Percentiles rank a stretch among this genome's conserved stretches.
Conservation (phyloP, 495 filamentous ascomycete species). For the Talaromyces trachyspermus region DNA sequence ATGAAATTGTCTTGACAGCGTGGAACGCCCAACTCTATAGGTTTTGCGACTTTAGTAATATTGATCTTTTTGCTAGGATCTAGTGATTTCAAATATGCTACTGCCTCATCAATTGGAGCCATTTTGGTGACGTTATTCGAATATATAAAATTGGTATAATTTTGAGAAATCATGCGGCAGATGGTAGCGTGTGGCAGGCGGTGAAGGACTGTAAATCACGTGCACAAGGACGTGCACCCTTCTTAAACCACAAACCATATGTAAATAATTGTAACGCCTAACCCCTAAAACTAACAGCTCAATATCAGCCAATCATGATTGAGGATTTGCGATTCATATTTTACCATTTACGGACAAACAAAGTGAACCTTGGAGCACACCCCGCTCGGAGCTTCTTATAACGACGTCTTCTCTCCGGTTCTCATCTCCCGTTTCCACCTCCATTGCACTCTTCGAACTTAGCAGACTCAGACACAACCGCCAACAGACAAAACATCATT, state of each 20-base stretch:
- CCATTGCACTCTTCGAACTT: neutral
- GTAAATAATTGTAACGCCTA: too few species aligned
- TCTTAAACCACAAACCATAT: too few species aligned
- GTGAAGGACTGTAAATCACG: too few species aligned
- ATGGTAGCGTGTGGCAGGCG: too few species aligned
- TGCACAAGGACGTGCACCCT: too few species aligned
- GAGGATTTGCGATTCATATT: too few species aligned
- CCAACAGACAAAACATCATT: neutral
- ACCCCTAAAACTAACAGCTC: too few species aligned
- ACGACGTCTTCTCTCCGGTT: neutral
- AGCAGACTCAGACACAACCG: neutral
- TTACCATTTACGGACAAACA: too few species aligned
- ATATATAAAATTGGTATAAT: too few species aligned
- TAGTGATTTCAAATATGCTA: neutral
- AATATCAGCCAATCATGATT: too few species aligned
- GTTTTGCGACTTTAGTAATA: neutral
- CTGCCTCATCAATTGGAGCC: too few species aligned
- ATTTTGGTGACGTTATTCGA: neutral
- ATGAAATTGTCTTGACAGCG: neutral
- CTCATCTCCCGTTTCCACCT: neutral
- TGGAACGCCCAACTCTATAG: neutral
- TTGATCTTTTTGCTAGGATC: neutral
- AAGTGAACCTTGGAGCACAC: neutral
- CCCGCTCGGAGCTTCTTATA: neutral
- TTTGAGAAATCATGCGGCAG: too few species aligned